Evolutionary conservation across 257 asterid species (phyloP), one percentile per base, ranked within the genome.

Genomic region (Nicotiana benthamiana): DNA sequence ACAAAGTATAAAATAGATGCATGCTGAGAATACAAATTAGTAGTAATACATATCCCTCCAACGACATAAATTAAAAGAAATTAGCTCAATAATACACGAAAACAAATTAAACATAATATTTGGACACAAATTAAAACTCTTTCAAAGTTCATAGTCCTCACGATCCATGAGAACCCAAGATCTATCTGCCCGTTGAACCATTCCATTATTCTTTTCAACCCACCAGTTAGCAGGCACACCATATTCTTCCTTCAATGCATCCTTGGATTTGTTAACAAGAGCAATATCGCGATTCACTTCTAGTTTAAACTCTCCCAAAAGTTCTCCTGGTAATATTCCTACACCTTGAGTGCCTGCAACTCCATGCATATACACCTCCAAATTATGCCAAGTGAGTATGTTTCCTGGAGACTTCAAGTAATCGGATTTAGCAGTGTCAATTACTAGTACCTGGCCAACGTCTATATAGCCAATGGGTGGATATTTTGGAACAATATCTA

Each of bases 141-240:
- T 56, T 70, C 77, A 70, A 40, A 43, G 13, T 43, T 40, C 32
- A 70, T 70, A 70, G 3, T 76, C 75, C 75, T 89, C 91, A 83
- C 82, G 92, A 83, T 92, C 98, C 86, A 53, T 77, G 82, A 92
- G 82, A 48, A 85, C 81, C 98, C 98, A 94, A 68, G 96, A 81
- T 36, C 94, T 97, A 87, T 93, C 97, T 5, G 62, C 87, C 75
- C 83, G 83, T 81, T 93, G 98, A 90, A 93, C 92, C 97, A 94
- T 90, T 6, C 97, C 97, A 57, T 88, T 90, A 27, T 93, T 84
- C 87, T 85, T 86, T 53, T 90, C 86, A 68, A 92, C 83, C 93
- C 92, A 87, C 98, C 98, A 93, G 0, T 89, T 75, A 75, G 40
- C 84, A 3, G 94, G 96, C 12, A 93, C 92, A 10, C 89, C 84